These are phyloP conservation scores for Russula lepida DNA, from an alignment of 768 basidiomycete genomes.

Conservation along the genomic window DNA sequence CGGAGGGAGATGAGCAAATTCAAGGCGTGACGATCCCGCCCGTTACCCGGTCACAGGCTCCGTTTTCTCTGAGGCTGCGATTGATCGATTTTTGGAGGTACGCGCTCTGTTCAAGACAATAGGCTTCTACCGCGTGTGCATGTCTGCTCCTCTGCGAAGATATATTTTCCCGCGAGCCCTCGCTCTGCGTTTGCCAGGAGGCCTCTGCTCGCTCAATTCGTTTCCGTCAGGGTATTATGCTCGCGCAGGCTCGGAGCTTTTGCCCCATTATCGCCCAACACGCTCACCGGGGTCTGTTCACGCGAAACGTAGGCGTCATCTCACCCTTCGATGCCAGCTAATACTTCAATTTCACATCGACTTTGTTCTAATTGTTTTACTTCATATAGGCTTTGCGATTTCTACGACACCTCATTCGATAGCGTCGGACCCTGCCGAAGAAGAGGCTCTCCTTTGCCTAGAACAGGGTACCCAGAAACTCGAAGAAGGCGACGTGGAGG, in stretches of 20 bases:
- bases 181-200: not conserved
- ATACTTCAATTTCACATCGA: conserved; percentile 11
- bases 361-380: conserved; percentile 21
- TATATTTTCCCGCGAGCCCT: conserved; percentile 4
- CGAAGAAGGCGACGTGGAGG: conserved; percentile 79
- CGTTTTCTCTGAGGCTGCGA: not conserved
- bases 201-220: not conserved
- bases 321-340: not conserved
- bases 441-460: conserved; percentile 67
- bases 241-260: not conserved
- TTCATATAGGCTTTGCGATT: conserved; percentile 60
- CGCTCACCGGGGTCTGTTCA: not conserved
- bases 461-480: conserved; percentile 79
- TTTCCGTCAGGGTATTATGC: not conserved
- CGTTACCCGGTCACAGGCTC: conserved; percentile 9
- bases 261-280: not conserved
- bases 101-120: conserved; percentile 7
- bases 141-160: conserved; percentile 12
- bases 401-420: conserved; percentile 78
- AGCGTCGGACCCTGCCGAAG: conserved; percentile 72
- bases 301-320: conserved; percentile 11
- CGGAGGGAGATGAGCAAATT: not conserved
- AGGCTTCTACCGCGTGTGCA: conserved; percentile 17
- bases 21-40: conserved; percentile 16
- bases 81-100: not conserved